A percentile compares a stretch with the other conserved stretches of the same genome.
phyloP scores from a whole-genome alignment of 352 stramenopile genomes.

The Thalassiosira sp. region DNA sequence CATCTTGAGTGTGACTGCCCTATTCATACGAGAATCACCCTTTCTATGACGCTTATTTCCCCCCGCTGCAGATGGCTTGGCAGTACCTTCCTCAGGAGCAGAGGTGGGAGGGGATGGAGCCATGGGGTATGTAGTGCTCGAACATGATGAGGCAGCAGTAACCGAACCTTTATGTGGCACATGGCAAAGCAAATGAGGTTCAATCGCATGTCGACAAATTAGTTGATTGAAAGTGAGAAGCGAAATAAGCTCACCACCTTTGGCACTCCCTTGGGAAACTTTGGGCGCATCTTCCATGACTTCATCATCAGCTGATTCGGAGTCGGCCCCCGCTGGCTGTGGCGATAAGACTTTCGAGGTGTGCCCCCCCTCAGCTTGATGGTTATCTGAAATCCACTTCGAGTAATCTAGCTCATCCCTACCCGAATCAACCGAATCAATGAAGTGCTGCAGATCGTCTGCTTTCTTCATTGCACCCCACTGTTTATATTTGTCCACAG shows the following conservation, averaged over 20 bases:
- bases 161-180: not conserved
- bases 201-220: no score
- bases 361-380: not conserved
- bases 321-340: not conserved
- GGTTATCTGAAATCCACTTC: not conserved
- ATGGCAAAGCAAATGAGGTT: not conserved
- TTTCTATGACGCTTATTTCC: slow-evolving; percentile 7
- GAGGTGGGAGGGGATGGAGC: not conserved
- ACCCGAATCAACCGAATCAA: not conserved
- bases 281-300: not conserved
- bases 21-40: slow-evolving; percentile 37
- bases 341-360: not conserved
- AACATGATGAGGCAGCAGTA: not conserved
- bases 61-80: not conserved
- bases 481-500: slow-evolving; percentile 12
- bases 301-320: not conserved
- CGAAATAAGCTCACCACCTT: not conserved
- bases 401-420: not conserved
- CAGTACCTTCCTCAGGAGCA: not conserved
- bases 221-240: not conserved
- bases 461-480: slow-evolving; percentile 28
- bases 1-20: slow-evolving; percentile 23
- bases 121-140: not conserved
- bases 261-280: not conserved
- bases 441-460: slow-evolving; percentile 1